phyloP scores from a whole-genome alignment of 352 stramenopile genomes.

The Globisporangium radiosum region DNA sequence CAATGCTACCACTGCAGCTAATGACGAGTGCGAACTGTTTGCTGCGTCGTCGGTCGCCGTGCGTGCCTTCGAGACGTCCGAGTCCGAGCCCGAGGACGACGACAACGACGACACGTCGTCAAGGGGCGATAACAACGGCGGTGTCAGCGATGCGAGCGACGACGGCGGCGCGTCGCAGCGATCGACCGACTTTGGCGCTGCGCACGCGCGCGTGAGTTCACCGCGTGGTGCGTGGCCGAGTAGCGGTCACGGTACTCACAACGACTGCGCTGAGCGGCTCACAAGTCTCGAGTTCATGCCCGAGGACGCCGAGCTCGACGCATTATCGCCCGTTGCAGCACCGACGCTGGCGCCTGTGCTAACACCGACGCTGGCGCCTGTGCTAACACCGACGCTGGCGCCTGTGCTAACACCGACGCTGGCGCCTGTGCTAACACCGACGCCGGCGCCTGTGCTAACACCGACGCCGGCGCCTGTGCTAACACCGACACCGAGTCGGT shows the following conservation, averaged over 20 bases:
- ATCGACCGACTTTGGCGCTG: too few relatives aligned
- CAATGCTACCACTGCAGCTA: too few relatives aligned
- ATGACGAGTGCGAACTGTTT: background rate
- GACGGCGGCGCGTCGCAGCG: too few relatives aligned
- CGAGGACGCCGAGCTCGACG: background rate
- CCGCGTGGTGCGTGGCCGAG: background rate
- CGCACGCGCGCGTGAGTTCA: background rate
- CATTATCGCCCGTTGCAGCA: background rate
- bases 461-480: background rate
- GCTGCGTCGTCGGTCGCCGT: background rate
- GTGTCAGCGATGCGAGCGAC: too few relatives aligned
- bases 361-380: too few relatives aligned
- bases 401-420: background rate
- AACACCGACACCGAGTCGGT: background rate
- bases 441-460: background rate
- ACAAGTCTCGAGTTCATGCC: slow-evolving; percentile 12
- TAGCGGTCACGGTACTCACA: too few relatives aligned
- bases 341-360: background rate
- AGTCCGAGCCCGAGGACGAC: slow-evolving; percentile 4
- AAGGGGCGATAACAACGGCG: too few relatives aligned
- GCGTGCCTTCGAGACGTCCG: slow-evolving; percentile 4
- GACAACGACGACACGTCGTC: too few relatives aligned
- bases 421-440: background rate
- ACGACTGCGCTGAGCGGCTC: background rate
- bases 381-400: too few relatives aligned